Evolutionary conservation across 305 asterid genomes (phyloP).

Genomic region (Rubia tinctorum): DNA sequence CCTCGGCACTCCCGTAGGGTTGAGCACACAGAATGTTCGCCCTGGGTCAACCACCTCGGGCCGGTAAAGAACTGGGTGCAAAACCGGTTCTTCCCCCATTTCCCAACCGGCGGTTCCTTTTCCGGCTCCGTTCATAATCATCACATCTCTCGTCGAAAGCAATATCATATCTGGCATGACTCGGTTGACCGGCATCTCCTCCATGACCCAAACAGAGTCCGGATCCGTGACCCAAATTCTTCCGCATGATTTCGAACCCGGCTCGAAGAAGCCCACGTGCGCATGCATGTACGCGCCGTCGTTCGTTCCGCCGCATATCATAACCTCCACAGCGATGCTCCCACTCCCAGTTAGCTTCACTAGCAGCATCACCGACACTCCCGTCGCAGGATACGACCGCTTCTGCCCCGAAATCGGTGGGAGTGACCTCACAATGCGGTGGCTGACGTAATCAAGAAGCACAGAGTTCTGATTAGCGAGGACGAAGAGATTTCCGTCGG

Average conservation of each 20-base stretch:
- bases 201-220: conserved; percentile 69
- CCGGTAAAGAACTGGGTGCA: conserved; percentile 52
- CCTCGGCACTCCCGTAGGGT: conserved; percentile 49
- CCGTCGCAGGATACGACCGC: conserved; percentile 71
- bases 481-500: conserved; percentile 74
- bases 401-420: conserved; percentile 66
- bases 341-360: conserved; percentile 24
- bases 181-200: conserved; percentile 69
- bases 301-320: conserved; percentile 81
- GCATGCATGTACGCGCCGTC: conserved; percentile 62
- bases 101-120: conserved; percentile 91
- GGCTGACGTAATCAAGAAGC: conserved; percentile 41
- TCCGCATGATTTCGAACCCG: conserved; percentile 64
- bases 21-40: conserved; percentile 48
- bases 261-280: conserved; percentile 17
- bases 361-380: conserved; percentile 75
- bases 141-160: conserved; percentile 58
- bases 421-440: conserved; percentile 40
- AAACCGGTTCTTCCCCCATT: conserved; percentile 54
- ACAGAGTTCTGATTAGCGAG: conserved; percentile 64
- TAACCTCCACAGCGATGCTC: conserved; percentile 46
- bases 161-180: conserved; percentile 82
- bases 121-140: conserved; percentile 66
- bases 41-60: conserved; percentile 33
- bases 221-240: conserved; percentile 58